A percentile compares a stretch with the other conserved stretches of the same genome.
Conservation (phyloP, 2,329 filamentous ascomycete species). For the Paraphaeosphaeria sporulosa region DNA sequence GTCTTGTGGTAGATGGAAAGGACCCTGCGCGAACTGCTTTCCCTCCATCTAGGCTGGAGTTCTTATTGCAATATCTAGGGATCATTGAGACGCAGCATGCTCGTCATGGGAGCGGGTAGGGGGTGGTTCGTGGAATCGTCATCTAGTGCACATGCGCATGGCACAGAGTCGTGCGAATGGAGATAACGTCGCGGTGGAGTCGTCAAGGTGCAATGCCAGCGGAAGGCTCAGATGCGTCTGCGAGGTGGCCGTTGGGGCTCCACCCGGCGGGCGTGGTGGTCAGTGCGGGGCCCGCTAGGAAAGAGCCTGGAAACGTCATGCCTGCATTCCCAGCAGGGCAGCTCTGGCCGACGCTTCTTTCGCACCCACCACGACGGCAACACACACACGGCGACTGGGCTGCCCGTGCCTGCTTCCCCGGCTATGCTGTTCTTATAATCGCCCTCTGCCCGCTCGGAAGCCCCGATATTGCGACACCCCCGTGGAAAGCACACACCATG, state of each 20-base stretch:
- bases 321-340: not conserved
- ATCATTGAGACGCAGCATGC: too few species aligned
- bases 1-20: too few species aligned
- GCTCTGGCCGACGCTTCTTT: not conserved
- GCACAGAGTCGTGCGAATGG: too few species aligned
- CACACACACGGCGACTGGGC: not conserved
- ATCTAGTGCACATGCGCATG: too few species aligned
- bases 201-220: not conserved
- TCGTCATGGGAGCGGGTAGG: too few species aligned
- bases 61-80: too few species aligned
- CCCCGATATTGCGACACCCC: not conserved
- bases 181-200: not conserved
- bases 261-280: not conserved
- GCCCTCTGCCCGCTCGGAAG: not conserved
- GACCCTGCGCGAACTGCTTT: too few species aligned
- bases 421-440: not conserved
- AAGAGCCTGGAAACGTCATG: slow-evolving; percentile 8
- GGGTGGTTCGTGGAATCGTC: too few species aligned
- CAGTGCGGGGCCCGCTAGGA: not conserved
- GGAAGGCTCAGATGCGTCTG: not conserved
- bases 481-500: slow-evolving; percentile 29
- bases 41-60: too few species aligned
- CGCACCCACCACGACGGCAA: not conserved
- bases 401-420: not conserved
- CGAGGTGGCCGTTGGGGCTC: not conserved